Percentiles rank a stretch among this genome's conserved stretches.
phyloP scores from a whole-genome alignment of 2,329 filamentous ascomycete species.

The Fusarium nodosum region DNA sequence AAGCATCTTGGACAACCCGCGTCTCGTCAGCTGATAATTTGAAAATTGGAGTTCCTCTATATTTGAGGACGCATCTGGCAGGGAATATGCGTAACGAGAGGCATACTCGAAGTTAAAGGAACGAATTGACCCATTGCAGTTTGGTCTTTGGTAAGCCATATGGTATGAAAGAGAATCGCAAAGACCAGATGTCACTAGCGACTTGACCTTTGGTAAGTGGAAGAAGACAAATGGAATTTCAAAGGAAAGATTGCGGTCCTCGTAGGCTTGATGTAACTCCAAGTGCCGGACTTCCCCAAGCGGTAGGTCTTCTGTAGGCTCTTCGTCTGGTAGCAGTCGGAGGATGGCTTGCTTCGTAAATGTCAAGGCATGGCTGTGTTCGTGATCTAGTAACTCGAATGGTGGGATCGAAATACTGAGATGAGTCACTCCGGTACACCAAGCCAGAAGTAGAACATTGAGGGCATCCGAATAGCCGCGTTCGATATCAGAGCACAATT shows the following conservation, averaged over 20 bases:
- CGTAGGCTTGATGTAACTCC: not conserved
- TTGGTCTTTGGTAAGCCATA: not conserved
- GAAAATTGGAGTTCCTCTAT: not conserved
- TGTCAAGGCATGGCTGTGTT: not conserved
- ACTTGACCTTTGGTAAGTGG: not conserved
- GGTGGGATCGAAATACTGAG: accelerated
- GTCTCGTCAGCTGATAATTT: accelerated
- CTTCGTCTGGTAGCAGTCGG: not conserved
- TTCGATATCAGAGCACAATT: not conserved
- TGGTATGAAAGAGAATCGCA: not conserved
- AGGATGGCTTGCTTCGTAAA: not conserved
- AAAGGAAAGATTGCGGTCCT: not conserved
- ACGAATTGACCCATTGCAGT: not conserved
- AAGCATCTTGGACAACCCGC: not conserved
- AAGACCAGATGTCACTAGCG: not conserved
- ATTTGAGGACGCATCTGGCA: not conserved
- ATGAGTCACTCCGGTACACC: not conserved
- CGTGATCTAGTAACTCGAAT: accelerated
- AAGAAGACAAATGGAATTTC: not conserved
- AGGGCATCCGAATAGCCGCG: not conserved
- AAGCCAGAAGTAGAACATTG: not conserved
- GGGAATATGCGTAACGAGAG: not conserved
- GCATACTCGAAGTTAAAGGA: not conserved
- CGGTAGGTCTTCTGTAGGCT: not conserved
- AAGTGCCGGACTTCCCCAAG: not conserved